A percentile compares a stretch with the other conserved stretches of the same genome.
These are phyloP conservation scores for Poa annua DNA, from an alignment of 176 grass and related monocot genomes.

Conservation along the genomic window DNA sequence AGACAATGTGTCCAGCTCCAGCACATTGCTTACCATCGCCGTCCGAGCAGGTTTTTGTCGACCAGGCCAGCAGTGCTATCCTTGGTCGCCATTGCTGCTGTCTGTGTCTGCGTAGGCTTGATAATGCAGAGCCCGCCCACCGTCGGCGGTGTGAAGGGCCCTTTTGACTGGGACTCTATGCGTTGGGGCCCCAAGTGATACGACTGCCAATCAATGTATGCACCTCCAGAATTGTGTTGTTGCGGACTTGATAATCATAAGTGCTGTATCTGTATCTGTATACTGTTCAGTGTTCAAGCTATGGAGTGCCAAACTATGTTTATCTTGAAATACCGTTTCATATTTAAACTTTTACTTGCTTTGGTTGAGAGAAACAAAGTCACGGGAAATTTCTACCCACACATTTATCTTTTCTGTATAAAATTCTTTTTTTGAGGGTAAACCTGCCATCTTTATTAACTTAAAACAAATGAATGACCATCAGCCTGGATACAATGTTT, in stretches of 20 bases:
- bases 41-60: conserved; percentile 53
- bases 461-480: too few species aligned
- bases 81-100: conserved; percentile 70
- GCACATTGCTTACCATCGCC: conserved; percentile 28
- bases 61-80: conserved; percentile 65
- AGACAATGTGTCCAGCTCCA: conserved; percentile 50
- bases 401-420: background rate
- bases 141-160: conserved; percentile 42
- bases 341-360: background rate
- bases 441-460: too few species aligned
- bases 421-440: too few species aligned
- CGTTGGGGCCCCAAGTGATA: conserved; percentile 59
- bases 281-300: background rate
- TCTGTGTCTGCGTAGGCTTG: conserved; percentile 84
- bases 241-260: background rate
- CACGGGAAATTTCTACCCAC: background rate
- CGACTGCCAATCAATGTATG: conserved; percentile 8
- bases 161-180: conserved; percentile 75
- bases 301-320: background rate
- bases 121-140: conserved; percentile 69
- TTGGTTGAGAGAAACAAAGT: background rate
- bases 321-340: background rate
- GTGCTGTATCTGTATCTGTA: background rate
- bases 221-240: background rate
- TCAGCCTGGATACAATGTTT: too few species aligned